A percentile compares a stretch with the other conserved stretches of the same genome.
These are phyloP conservation scores for Bipolaris cookei DNA, from an alignment of 2,329 filamentous ascomycete species.

Conservation along the genomic window DNA sequence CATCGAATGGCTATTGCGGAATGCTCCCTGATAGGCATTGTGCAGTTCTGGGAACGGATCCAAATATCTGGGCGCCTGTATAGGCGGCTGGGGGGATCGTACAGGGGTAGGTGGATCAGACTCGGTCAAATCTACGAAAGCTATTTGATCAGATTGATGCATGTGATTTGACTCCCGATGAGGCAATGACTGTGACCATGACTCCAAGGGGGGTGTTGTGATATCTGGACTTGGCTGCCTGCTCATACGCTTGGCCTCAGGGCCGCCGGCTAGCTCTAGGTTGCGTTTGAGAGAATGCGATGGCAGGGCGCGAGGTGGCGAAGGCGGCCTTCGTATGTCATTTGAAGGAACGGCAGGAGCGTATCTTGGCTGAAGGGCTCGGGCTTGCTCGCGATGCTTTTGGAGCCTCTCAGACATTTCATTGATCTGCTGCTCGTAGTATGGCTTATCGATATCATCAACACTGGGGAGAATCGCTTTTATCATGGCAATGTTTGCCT, in stretches of 20 bases:
- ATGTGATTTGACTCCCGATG: conserved; percentile 4
- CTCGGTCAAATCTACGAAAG: conserved; percentile 29
- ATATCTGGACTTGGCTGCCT: conserved; percentile 30
- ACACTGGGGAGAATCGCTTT: conserved; percentile 4
- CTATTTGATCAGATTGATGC: neutral
- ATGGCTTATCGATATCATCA: conserved; percentile 1
- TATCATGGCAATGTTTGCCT: conserved; percentile 11
- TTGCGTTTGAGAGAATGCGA: conserved; percentile 34
- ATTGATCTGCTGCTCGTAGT: conserved; percentile 8
- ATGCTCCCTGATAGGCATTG: conserved; percentile 1
- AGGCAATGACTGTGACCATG: conserved; percentile 12
- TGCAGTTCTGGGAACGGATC: conserved; percentile 18
- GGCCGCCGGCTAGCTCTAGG: conserved; percentile 23
- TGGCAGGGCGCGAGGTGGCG: conserved; percentile 6
- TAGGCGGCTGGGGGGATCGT: neutral
- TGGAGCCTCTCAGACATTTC: conserved; percentile 1
- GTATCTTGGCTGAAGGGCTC: neutral
- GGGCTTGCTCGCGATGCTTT: neutral
- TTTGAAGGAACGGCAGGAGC: neutral
- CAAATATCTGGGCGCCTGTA: neutral
- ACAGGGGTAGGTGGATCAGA: conserved; percentile 28
- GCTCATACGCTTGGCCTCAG: conserved; percentile 37
- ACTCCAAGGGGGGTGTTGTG: conserved; percentile 26
- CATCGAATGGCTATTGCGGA: conserved; percentile 9
- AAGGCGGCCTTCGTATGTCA: neutral